Conservation (phyloP, 441 rosid genomes). For the Manihot esculenta region DNA sequence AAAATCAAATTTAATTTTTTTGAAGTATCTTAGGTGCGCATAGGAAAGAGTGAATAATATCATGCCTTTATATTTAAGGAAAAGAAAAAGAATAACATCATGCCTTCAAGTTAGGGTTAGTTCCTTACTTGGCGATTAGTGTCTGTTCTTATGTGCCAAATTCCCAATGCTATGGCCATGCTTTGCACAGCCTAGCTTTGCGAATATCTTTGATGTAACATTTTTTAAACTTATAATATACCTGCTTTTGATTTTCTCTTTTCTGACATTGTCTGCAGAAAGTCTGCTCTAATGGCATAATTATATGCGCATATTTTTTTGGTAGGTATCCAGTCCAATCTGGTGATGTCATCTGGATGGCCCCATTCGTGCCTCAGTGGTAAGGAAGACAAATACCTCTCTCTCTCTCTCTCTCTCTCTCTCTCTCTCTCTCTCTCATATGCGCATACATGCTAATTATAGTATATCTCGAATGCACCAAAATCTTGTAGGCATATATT, state of each 20-base stretch:
- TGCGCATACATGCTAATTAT: background rate
- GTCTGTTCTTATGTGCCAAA: constrained; percentile 2
- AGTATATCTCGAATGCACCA: constrained; percentile 14
- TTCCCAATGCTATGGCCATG: background rate
- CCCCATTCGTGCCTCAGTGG: constrained; percentile 95
- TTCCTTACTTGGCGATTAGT: background rate
- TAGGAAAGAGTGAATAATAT: background rate
- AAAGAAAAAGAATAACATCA: too few relatives aligned
- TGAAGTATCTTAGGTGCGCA: background rate
- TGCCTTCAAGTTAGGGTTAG: background rate
- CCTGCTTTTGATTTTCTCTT: constrained; percentile 8
- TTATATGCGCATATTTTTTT: constrained; percentile 9
- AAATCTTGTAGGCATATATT: constrained; percentile 1
- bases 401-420: too few relatives aligned
- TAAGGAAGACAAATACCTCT: constrained; percentile 24
- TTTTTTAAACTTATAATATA: background rate
- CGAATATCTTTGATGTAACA: constrained; percentile 13
- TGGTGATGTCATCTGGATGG: constrained; percentile 97
- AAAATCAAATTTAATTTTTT: background rate
- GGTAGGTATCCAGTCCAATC: constrained; percentile 92
- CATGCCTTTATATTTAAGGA: too few relatives aligned
- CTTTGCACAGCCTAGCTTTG: background rate
- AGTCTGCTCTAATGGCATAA: constrained; percentile 15
- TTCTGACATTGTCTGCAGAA: background rate
- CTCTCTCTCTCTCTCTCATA: too few relatives aligned